Conservation (phyloP, 352 stramenopile genomes). For the Thraustotheca clavata region DNA sequence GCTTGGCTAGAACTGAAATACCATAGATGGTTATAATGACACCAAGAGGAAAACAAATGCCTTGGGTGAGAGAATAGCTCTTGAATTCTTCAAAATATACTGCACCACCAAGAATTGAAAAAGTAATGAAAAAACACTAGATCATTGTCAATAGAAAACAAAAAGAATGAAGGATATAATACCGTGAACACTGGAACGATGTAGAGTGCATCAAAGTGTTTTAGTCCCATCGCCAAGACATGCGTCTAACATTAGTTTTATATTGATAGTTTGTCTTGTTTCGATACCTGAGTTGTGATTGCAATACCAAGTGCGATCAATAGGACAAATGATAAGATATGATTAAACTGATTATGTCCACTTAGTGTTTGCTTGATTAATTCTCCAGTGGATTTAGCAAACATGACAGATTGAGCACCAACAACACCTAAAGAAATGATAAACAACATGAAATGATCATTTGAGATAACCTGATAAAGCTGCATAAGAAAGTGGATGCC, state of each 20-base stretch:
- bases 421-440: slow-evolving; percentile 33
- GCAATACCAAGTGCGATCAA: slow-evolving; percentile 66
- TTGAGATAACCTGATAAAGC: slow-evolving; percentile 36
- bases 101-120: slow-evolving; percentile 78
- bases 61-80: slow-evolving; percentile 31
- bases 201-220: slow-evolving; percentile 81
- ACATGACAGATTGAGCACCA: slow-evolving; percentile 74
- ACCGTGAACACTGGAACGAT: slow-evolving; percentile 65
- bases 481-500: slow-evolving; percentile 65
- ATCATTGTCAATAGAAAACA: background rate
- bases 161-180: background rate
- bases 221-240: slow-evolving; percentile 72
- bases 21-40: slow-evolving; percentile 55
- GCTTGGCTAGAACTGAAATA: slow-evolving; percentile 54
- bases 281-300: slow-evolving; percentile 62
- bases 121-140: slow-evolving; percentile 88
- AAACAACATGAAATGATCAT: background rate
- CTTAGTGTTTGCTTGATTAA: slow-evolving; percentile 75
- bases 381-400: slow-evolving; percentile 73
- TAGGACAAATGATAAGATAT: slow-evolving; percentile 67
- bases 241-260: slow-evolving; percentile 41
- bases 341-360: slow-evolving; percentile 61
- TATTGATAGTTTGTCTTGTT: background rate
- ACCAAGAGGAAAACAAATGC: slow-evolving; percentile 28
- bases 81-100: slow-evolving; percentile 87